Evolutionary conservation across 1,139 yeast species (phyloP), one percentile per base, ranked within the genome.

Genomic region (Schwanniomyces etchellsii): DNA sequence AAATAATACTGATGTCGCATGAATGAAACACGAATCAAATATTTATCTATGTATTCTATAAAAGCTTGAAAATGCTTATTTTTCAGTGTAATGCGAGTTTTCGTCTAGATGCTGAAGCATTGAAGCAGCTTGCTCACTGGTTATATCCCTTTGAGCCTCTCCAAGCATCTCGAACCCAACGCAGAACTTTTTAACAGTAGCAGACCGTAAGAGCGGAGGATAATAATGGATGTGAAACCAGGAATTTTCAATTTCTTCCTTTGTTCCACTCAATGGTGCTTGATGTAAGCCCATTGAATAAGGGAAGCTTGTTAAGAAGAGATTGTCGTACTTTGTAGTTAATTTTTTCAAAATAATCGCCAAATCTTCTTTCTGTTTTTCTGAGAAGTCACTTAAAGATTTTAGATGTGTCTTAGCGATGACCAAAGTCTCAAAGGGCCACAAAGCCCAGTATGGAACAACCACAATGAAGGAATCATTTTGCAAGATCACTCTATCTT

Each of bases 231-330:
- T 74, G 44, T 81, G 85, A 55, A 81, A 75, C 75, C 84, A 83
- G 35, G 80, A 71, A 21, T 59, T 47, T 4, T 64, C 54, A 29
- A 59, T 61, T 27, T 59, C 59, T 17, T 55, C 63, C 9, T 61
- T 58, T 15, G 58, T 47, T 16, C 66, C 55, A 17, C 63, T 60
- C 44, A 77, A 59, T 27, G 81, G 81, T 7, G 83, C 80, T 53
- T 81, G 91, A 52, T 81, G 91, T 15, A 81, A 58, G 14, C 91
- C 91, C 89, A 81, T 81, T 1, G 88, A 79, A 55, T 81, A 81
- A 2, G 91, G 89, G 64, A 81, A 81, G 27, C 77, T 72, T 4
- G 83, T 75, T 49, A 70, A 62, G 53, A 81, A 81, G 35, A 81
- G 60, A 49, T 81, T 81, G 55, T 81, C 91, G 54, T 81, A 81